Evolutionary conservation across 768 basidiomycete genomes (phyloP).

Genomic region (Suillus plorans): DNA sequence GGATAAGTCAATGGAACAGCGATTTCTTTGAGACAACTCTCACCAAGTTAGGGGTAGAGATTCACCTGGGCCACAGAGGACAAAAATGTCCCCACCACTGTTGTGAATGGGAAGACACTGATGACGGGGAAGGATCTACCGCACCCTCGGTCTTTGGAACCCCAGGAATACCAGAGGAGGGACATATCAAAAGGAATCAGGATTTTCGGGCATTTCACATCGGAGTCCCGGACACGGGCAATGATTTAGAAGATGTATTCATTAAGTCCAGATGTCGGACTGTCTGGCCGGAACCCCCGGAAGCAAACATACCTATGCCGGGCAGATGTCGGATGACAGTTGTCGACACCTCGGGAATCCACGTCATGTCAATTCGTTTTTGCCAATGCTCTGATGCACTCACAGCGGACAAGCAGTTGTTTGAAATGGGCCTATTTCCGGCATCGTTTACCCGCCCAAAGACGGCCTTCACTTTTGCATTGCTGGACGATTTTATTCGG

Average conservation of each 20-base stretch:
- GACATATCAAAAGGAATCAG: too few species aligned
- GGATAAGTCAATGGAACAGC: too few species aligned
- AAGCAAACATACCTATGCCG: too few species aligned
- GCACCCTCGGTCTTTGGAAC: too few species aligned
- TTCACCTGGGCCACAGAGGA: not conserved
- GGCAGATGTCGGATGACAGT: not conserved
- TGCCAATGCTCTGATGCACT: not conserved
- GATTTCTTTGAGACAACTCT: too few species aligned
- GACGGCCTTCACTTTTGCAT: not conserved
- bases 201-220: too few species aligned
- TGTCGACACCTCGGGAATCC: not conserved
- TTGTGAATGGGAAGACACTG: not conserved
- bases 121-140: not conserved
- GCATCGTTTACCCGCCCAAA: not conserved
- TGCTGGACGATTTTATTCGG: constrained; percentile 2
- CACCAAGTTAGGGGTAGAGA: not conserved
- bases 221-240: too few species aligned
- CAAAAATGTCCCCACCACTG: not conserved
- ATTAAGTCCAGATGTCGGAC: not conserved
- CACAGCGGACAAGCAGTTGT: not conserved
- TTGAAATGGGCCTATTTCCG: not conserved
- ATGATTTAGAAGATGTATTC: too few species aligned
- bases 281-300: too few species aligned
- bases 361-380: not conserved
- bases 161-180: too few species aligned